phyloP scores from a whole-genome alignment of 2,329 filamentous ascomycete species.

The Monilinia fructigena region DNA sequence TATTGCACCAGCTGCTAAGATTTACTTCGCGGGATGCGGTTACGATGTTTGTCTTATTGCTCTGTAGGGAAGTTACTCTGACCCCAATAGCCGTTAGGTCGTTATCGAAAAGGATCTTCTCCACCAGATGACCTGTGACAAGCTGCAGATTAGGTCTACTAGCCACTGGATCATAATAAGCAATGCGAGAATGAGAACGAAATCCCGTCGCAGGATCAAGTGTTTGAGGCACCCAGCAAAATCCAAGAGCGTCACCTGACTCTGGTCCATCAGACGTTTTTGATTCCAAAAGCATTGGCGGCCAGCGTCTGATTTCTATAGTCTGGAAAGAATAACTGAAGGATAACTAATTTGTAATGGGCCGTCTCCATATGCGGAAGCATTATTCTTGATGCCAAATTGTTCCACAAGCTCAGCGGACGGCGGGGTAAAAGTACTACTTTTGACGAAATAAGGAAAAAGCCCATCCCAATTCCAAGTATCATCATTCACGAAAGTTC shows the following conservation, averaged over 20 bases:
- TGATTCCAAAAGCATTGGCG: slow-evolving; percentile 16
- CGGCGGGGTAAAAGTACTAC: slow-evolving; percentile 1
- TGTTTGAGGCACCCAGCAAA: slow-evolving; percentile 12
- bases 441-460: slow-evolving; percentile 44
- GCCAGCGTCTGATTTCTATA: slow-evolving; percentile 2
- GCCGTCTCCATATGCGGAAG: slow-evolving; percentile 8
- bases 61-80: slow-evolving; percentile 13
- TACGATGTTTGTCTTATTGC: slow-evolving; percentile 7
- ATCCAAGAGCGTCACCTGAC: slow-evolving; percentile 15
- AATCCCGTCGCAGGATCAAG: slow-evolving; percentile 4
- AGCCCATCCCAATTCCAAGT: slow-evolving; percentile 42
- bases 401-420: slow-evolving; percentile 1
- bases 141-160: slow-evolving; percentile 7
- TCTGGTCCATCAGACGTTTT: slow-evolving; percentile 11
- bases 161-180: slow-evolving; percentile 16
- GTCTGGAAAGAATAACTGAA: slow-evolving; percentile 13
- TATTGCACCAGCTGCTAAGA: slow-evolving; percentile 47
- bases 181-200: slow-evolving; percentile 12
- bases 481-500: slow-evolving; percentile 41
- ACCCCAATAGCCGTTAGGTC: slow-evolving; percentile 10
- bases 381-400: slow-evolving; percentile 7
- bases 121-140: slow-evolving; percentile 3
- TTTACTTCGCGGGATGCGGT: slow-evolving; percentile 44
- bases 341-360: slow-evolving; percentile 15
- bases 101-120: slow-evolving; percentile 2